These are phyloP conservation scores for Paraphoma sp. DNA, from an alignment of 2,329 filamentous ascomycete genomes.

Conservation along the genomic window DNA sequence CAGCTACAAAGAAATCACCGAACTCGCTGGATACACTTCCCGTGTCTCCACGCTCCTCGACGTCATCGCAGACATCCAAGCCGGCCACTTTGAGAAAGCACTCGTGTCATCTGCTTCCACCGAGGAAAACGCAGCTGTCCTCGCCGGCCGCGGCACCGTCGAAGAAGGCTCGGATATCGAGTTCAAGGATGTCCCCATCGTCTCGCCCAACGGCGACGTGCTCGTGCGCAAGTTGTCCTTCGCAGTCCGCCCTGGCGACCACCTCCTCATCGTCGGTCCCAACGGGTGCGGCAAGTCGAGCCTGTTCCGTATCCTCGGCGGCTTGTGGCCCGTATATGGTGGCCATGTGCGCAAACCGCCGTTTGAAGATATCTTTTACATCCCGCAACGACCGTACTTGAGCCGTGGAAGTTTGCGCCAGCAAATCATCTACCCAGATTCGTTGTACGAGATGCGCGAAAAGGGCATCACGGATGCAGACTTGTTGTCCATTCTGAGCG, in stretches of 20 bases:
- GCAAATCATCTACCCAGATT: constrained; percentile 96
- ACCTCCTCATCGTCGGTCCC: constrained; percentile 92
- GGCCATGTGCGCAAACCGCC: constrained; percentile 90
- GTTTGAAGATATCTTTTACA: constrained; percentile 95
- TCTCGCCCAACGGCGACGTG: constrained; percentile 95
- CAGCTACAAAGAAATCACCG: constrained; percentile 81
- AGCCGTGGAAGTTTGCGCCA: constrained; percentile 91
- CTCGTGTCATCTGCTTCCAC: constrained; percentile 87
- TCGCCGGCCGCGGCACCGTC: constrained; percentile 81
- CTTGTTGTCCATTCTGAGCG: constrained; percentile 75
- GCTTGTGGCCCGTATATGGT: constrained; percentile 97
- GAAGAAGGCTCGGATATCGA: constrained; percentile 84
- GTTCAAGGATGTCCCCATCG: constrained; percentile 90
- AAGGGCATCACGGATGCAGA: constrained; percentile 84
- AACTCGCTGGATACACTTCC: constrained; percentile 93
- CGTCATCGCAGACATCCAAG: constrained; percentile 92
- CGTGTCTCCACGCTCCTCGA: constrained; percentile 88
- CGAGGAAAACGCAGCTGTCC: constrained; percentile 80
- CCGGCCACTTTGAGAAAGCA: constrained; percentile 94
- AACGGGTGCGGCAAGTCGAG: constrained; percentile 98
- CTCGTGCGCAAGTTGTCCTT: constrained; percentile 87
- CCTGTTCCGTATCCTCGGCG: constrained; percentile 93
- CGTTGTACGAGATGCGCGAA: constrained; percentile 82
- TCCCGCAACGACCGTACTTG: constrained; percentile 93
- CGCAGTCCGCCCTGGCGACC: constrained; percentile 82